phyloP scores from a whole-genome alignment of 352 stramenopile genomes.

The Pythium chondricola region DNA sequence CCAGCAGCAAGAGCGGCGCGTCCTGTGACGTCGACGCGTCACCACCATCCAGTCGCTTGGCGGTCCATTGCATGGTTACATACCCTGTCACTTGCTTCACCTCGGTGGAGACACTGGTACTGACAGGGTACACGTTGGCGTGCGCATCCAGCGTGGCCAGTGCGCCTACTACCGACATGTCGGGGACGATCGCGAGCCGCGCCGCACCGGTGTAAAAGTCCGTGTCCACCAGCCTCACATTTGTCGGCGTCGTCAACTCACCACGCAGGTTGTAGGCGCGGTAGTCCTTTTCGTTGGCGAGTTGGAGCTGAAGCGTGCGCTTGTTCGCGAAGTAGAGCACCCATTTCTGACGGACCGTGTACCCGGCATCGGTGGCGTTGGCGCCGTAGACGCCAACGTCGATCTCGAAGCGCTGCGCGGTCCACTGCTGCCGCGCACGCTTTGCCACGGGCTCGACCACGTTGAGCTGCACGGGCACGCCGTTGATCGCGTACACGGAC shows the following conservation, averaged over 20 bases:
- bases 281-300: slow-evolving; percentile 63
- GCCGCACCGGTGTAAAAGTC: slow-evolving; percentile 55
- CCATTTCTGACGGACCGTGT: slow-evolving; percentile 44
- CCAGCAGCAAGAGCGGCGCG: slow-evolving; percentile 54
- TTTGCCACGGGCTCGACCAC: slow-evolving; percentile 13
- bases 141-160: slow-evolving; percentile 39
- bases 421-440: slow-evolving; percentile 40
- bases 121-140: slow-evolving; percentile 47
- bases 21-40: slow-evolving; percentile 4
- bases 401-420: slow-evolving; percentile 55
- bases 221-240: slow-evolving; percentile 56
- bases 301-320: slow-evolving; percentile 60
- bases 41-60: slow-evolving; percentile 30
- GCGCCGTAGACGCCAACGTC: slow-evolving; percentile 62
- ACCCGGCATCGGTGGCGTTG: slow-evolving; percentile 10
- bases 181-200: slow-evolving; percentile 55
- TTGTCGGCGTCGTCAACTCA: slow-evolving; percentile 66
- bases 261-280: slow-evolving; percentile 54
- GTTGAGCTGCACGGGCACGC: slow-evolving; percentile 28
- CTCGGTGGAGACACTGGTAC: slow-evolving; percentile 30
- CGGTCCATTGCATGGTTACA: slow-evolving; percentile 60
- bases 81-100: slow-evolving; percentile 23
- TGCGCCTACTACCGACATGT: slow-evolving; percentile 9
- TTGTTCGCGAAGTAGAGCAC: slow-evolving; percentile 62
- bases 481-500: slow-evolving; percentile 51